Evolutionary conservation across 352 stramenopile genomes (phyloP), one percentile per base, ranked within the genome.

Genomic region (Phytophthora nicotianae): DNA sequence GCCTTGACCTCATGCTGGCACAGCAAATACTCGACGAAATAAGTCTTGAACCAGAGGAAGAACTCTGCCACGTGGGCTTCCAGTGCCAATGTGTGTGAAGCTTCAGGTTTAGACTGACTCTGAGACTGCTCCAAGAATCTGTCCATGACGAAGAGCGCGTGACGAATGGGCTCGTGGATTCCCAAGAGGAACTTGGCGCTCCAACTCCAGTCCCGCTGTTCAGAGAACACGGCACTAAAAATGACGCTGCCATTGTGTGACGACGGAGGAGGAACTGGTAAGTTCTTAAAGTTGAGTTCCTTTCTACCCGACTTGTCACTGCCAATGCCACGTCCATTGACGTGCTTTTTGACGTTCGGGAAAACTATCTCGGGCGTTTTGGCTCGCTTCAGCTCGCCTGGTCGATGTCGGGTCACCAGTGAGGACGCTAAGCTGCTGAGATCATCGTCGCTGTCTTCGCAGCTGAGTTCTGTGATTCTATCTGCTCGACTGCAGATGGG

Each of bases 131-230:
- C 77, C n/a, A 94, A 53, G 42, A 91, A 94, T 16, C 81, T 76
- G 60, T 94, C 83, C 65, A 91, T 91, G 42, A 94, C 86, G 57
- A 88, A 93, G 1, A 94, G 75, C 19, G 86, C 83, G 46, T 94
- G 86, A 7, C 86, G 83, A 57, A 94, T 78, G 4, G 86, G 86
- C 27, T 94, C 86, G 37, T 94, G 86, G 19, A 94, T 58, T 6
- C 81, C 73, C 8, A 94, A 60, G 5, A 94, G 50, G 38, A 94
- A 91, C 66, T 79, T 85, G 19, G 65, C 75, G 41, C 78, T 83
- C 86, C 86, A 94, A 24, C 58, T 87, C 68, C 77, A 86, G 14
- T 90, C 78, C 10, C 57, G 56, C 21, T 84, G 57, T 11, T 90
- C 76, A 19, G 70, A 68, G 27, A 94, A 83, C 23, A 91, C 71